Evolutionary conservation across 331 rosid species (phyloP).

Genomic region (Quercus phellos): DNA sequence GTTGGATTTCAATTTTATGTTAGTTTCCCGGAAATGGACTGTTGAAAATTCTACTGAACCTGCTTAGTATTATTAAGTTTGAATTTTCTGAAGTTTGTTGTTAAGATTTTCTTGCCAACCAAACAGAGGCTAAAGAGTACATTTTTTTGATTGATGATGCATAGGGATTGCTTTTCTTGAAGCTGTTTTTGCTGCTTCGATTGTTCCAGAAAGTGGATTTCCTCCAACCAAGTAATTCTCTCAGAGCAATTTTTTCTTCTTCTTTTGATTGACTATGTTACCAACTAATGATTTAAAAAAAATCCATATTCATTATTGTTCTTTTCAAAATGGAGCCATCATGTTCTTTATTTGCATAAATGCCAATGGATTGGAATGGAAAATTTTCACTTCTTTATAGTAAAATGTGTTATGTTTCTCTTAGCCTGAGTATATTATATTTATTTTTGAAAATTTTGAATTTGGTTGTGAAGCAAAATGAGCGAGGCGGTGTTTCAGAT

Average conservation of each 20-base stretch:
- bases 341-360: neutral
- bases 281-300: too few species aligned
- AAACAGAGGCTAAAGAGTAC: neutral
- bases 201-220: conserved; percentile 41
- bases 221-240: conserved; percentile 47
- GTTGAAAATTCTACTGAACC: neutral
- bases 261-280: too few species aligned
- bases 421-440: neutral
- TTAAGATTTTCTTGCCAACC: neutral
- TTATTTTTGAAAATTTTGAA: neutral
- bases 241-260: neutral
- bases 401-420: neutral
- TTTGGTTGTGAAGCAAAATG: conserved; percentile 35
- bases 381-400: neutral
- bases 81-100: neutral
- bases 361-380: neutral
- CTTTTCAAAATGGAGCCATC: neutral
- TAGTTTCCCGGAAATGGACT: neutral
- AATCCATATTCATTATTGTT: too few species aligned
- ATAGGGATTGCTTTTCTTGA: conserved; percentile 70
- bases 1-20: neutral
- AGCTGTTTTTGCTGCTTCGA: conserved; percentile 69
- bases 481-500: conserved; percentile 34
- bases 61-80: neutral
- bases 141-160: conserved; percentile 8